phyloP scores from a whole-genome alignment of 2,329 filamentous ascomycete species.

The Cercospora janseana region DNA sequence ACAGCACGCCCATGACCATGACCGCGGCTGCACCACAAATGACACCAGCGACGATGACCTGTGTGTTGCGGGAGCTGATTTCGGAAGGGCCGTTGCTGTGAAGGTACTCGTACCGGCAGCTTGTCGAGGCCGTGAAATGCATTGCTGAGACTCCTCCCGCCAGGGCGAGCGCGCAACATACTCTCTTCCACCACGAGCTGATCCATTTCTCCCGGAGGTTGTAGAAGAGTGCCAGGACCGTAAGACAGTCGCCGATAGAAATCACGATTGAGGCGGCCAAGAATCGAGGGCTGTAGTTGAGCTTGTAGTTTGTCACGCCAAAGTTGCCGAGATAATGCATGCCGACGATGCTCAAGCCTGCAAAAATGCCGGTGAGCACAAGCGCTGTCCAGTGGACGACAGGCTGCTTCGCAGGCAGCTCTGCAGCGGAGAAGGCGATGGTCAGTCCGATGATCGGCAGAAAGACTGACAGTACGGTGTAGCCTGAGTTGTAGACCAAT shows the following conservation, averaged over 20 bases:
- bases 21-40: constrained; percentile 48
- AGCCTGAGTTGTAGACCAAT: constrained; percentile 69
- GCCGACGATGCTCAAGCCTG: constrained; percentile 72
- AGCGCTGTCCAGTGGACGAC: constrained; percentile 38
- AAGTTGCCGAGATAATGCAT: constrained; percentile 90
- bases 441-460: constrained; percentile 73
- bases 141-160: constrained; percentile 79
- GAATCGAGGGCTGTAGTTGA: constrained; percentile 58
- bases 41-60: constrained; percentile 70
- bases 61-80: constrained; percentile 57
- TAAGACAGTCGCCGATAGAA: constrained; percentile 67
- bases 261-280: constrained; percentile 70
- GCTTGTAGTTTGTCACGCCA: constrained; percentile 73
- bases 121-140: constrained; percentile 78
- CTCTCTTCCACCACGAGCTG: constrained; percentile 72
- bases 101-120: constrained; percentile 65
- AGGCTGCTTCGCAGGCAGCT: constrained; percentile 38
- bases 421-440: constrained; percentile 68
- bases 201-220: constrained; percentile 73
- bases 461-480: constrained; percentile 75
- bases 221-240: constrained; percentile 74
- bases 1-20: constrained; percentile 39
- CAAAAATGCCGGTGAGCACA: constrained; percentile 63
- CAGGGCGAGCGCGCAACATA: constrained; percentile 64
- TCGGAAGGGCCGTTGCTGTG: constrained; percentile 43